Evolutionary conservation across 345 rosid species (phyloP).

Genomic region (Kandelia obovata): DNA sequence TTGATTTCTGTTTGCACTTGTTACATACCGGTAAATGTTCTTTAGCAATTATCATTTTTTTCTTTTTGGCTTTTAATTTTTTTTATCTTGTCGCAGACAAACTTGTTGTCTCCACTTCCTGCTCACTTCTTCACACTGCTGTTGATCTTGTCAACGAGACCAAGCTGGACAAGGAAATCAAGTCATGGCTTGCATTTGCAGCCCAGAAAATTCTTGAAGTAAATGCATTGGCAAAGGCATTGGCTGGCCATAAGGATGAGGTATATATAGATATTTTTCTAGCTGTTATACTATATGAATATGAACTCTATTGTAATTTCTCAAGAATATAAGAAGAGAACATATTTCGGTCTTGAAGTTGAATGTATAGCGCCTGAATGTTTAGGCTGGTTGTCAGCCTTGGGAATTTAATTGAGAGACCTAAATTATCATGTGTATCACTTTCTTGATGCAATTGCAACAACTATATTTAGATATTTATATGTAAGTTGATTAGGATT

Average conservation of each 20-base stretch:
- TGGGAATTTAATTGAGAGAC: too few species aligned
- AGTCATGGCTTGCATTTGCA: slow-evolving; percentile 97
- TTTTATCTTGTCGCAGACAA: slow-evolving; percentile 45
- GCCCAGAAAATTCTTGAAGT: slow-evolving; percentile 96
- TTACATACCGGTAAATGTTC: not conserved
- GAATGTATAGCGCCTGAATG: not conserved
- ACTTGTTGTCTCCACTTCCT: slow-evolving; percentile 92
- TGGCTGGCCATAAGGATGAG: slow-evolving; percentile 85
- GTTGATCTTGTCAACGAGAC: slow-evolving; percentile 89
- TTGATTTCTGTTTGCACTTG: slow-evolving; percentile 7
- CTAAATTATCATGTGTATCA: not conserved
- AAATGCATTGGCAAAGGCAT: slow-evolving; percentile 84
- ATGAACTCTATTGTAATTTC: not conserved
- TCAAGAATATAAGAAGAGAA: not conserved
- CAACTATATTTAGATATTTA: too few species aligned
- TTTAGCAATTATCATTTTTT: not conserved
- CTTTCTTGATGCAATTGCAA: too few species aligned
- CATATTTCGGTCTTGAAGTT: too few species aligned
- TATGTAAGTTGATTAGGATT: too few species aligned
- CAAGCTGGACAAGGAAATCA: slow-evolving; percentile 78
- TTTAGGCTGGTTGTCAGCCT: not conserved
- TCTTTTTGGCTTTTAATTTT: slow-evolving; percentile 2
- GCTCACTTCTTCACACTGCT: slow-evolving; percentile 96
- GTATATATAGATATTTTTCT: slow-evolving; percentile 30
- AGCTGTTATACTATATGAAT: not conserved